Conservation (phyloP, 1,139 yeast species). For the Citeromyces siamensis region DNA sequence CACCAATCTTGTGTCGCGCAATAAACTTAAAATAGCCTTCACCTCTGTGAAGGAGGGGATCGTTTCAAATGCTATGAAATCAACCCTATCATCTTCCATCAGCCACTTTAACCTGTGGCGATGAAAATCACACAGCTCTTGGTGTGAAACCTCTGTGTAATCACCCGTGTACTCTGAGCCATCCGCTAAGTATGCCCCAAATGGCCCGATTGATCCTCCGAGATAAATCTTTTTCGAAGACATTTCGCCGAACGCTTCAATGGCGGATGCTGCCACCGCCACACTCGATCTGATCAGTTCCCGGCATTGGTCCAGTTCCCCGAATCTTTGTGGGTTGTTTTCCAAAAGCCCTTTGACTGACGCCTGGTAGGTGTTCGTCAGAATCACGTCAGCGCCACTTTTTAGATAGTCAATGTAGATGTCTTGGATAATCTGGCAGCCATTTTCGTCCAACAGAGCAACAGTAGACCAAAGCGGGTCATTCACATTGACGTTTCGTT, state of each 20-base stretch:
- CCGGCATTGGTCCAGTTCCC: constrained; percentile 8
- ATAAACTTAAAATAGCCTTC: constrained; percentile 17
- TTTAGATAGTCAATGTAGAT: constrained; percentile 38
- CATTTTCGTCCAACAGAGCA: constrained; percentile 34
- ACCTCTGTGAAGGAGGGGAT: constrained; percentile 45
- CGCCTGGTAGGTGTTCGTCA: constrained; percentile 55
- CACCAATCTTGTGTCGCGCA: constrained; percentile 3
- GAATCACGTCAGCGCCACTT: constrained; percentile 43
- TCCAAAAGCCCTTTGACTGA: constrained; percentile 28
- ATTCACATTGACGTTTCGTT: constrained; percentile 14
- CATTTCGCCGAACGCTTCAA: constrained; percentile 10
- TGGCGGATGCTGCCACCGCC: constrained; percentile 17
- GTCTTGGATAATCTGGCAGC: constrained; percentile 21
- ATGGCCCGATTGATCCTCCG: constrained; percentile 63
- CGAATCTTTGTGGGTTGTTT: constrained; percentile 13
- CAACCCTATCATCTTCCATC: constrained; percentile 25
- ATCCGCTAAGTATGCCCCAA: constrained; percentile 51
- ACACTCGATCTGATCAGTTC: constrained; percentile 15
- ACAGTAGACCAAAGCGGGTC: constrained; percentile 53
- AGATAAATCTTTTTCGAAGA: constrained; percentile 19
- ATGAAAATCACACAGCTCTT: constrained; percentile 33
- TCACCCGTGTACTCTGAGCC: constrained; percentile 64
- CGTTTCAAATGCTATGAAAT: constrained; percentile 52
- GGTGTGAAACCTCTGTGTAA: constrained; percentile 24
- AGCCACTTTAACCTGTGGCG: constrained; percentile 29